phyloP scores from a whole-genome alignment of 306 rosid genomes.

The Vicia faba region DNA sequence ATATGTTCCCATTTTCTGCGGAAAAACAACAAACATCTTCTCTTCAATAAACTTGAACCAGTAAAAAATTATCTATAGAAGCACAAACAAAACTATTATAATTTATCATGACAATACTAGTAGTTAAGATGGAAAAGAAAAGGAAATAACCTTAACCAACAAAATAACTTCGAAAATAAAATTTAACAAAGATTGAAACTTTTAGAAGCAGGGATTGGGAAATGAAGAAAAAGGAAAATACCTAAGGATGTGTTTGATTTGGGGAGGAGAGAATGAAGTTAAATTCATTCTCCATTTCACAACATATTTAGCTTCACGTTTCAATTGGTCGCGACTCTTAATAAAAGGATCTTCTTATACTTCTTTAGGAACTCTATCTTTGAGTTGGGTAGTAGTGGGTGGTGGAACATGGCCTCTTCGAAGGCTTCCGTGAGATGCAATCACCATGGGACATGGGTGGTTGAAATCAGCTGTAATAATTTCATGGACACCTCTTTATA shows the following conservation, averaged over 20 bases:
- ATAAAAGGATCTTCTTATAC: neutral
- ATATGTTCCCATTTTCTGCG: conserved; percentile 74
- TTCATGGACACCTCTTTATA: no score
- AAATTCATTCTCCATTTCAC: conserved; percentile 82
- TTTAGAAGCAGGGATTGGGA: conserved; percentile 3
- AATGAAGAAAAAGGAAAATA: conserved; percentile 5
- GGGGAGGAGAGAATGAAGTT: conserved; percentile 69
- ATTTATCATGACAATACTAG: neutral
- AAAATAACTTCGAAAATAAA: conserved; percentile 58
- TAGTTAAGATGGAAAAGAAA: conserved; percentile 1
- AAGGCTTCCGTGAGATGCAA: conserved; percentile 47
- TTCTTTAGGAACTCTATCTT: neutral
- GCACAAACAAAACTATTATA: neutral
- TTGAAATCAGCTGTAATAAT: no score
- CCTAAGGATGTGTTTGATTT: conserved; percentile 82
- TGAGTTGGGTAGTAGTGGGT: conserved; percentile 18
- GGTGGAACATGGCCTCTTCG: conserved; percentile 40
- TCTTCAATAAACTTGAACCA: conserved; percentile 43
- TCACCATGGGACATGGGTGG: no score
- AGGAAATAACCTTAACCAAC: conserved; percentile 65
- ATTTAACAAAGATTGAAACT: conserved; percentile 5
- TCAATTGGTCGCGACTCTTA: conserved; percentile 82
- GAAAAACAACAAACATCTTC: conserved; percentile 63
- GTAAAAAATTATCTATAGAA: neutral
- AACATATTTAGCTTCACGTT: conserved; percentile 81